Percentiles rank a stretch among this genome's conserved stretches.
These are phyloP conservation scores for Nasturtium officinale DNA, from an alignment of 345 rosid species.

Conservation along the genomic window DNA sequence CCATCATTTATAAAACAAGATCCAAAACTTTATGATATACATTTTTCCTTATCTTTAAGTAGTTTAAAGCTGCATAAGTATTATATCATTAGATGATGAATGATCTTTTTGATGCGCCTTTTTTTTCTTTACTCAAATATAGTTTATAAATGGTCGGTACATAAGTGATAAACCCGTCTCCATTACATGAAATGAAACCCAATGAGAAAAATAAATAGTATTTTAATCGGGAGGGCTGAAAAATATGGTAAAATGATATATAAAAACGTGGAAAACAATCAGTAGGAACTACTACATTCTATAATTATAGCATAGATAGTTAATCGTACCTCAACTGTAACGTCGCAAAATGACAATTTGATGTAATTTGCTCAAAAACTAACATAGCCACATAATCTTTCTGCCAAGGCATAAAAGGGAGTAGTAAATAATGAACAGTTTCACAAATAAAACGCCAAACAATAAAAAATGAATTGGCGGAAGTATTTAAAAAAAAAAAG, in stretches of 20 bases:
- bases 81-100: conserved; percentile 37
- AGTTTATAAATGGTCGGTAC: background rate
- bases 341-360: background rate
- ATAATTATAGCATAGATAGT: background rate
- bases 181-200: conserved; percentile 1
- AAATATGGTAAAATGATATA: background rate
- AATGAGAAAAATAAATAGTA: background rate
- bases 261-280: background rate
- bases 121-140: background rate
- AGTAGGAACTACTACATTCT: background rate
- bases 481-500: background rate
- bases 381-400: background rate
- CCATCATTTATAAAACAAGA: conserved; percentile 27
- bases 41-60: background rate
- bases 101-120: conserved; percentile 14
- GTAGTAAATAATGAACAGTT: background rate
- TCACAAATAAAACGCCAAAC: background rate
- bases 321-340: background rate
- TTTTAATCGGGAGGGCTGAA: background rate
- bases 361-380: background rate
- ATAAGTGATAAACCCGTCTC: background rate
- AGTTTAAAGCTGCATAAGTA: conserved; percentile 18
- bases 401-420: conserved; percentile 7
- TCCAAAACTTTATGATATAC: background rate
- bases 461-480: background rate